Base-by-base conservation (phyloP, 2,329 filamentous ascomycete genomes). In the Monilinia polystroma region DNA sequence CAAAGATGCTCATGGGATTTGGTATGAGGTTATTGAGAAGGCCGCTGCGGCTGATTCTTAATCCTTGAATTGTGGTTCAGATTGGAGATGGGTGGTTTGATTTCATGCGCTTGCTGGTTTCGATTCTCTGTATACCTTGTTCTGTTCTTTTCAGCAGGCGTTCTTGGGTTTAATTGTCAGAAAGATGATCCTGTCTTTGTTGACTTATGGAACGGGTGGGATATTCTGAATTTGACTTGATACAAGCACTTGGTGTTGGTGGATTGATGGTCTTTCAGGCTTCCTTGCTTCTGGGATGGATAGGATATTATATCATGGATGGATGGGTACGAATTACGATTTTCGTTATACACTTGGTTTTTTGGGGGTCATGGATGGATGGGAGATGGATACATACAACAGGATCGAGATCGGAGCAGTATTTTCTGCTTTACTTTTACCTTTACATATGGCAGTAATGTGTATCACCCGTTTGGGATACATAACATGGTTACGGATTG, bases 1-100 rank as follows among this genome's bases (percentile, higher is more conserved):
- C 75, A 83, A 87, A 69, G 87, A 85, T 68, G 83, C 86, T 10
- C 90, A 92, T 76, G 85, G 85, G 16, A 74, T 79, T 54, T 92
- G 89, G 88, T 93, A 91, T 81, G 89, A 91, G 77, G 63, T 69
- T 54, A 67, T 76, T 56, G 71, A 72, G 38, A 70, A 68, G 63
- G 32, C 53, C 8, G 29, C 41, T 32, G 26, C 59, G 5, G 38
- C 26, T 11, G 59, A 63, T 16, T n/a, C 18, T 54, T 63, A n/a
- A 63, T 11, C 29, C 32, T 20, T 12, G 35, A 29, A 7, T 26
- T 43, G 35, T 18, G 47, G 23, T 54, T 54, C 8, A 56, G 18
- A 38, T 43, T 29, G 29, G 2, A 7, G 16, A 18, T 11, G 47
- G 51, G 14, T n/a, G 38, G 18, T 41, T 56, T 45, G 51, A 23